Percentiles rank a stretch among this genome's conserved stretches.
phyloP scores from a whole-genome alignment of 1,284 basidiomycete genomes.

The Leccinum laetum region DNA sequence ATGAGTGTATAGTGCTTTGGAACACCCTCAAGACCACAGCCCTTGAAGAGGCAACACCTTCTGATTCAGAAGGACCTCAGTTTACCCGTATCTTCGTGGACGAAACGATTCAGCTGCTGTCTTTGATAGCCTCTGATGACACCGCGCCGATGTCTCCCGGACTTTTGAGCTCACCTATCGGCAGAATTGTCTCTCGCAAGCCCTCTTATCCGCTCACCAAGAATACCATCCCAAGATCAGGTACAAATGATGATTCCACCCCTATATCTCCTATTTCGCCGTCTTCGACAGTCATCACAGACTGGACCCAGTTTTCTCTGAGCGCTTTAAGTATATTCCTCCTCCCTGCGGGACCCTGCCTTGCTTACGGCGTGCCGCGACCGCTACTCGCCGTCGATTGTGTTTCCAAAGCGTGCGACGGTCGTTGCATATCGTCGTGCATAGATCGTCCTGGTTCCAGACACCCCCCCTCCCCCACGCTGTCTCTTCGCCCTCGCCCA shows the following conservation, averaged over 20 bases:
- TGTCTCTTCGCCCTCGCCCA: no score
- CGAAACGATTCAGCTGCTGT: conserved; percentile 56
- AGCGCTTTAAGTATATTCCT: no score
- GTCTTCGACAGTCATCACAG: conserved; percentile 11
- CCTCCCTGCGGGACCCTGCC: no score
- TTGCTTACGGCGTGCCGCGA: no score
- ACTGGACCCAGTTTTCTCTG: no score
- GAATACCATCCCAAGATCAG: not conserved
- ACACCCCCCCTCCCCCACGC: no score
- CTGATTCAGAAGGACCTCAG: conserved; percentile 28
- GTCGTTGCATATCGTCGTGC: no score
- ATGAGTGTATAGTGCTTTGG: conserved; percentile 51
- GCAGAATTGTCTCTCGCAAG: conserved; percentile 16
- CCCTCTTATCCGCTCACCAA: conserved; percentile 22
- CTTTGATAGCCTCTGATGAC: conserved; percentile 21
- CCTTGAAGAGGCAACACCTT: conserved; percentile 15
- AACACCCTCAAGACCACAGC: conserved; percentile 46
- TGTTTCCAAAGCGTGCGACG: no score
- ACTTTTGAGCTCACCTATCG: conserved; percentile 24
- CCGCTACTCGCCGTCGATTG: no score
- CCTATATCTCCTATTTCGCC: conserved; percentile 26
- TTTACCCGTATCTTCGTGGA: conserved; percentile 58
- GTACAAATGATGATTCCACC: conserved; percentile 5
- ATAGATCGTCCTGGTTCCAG: no score
- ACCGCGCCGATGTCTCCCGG: conserved; percentile 19